Evolutionary conservation across 2,329 filamentous ascomycete genomes (phyloP), one percentile per base, ranked within the genome.

Genomic region (Mycocentrospora acerina): DNA sequence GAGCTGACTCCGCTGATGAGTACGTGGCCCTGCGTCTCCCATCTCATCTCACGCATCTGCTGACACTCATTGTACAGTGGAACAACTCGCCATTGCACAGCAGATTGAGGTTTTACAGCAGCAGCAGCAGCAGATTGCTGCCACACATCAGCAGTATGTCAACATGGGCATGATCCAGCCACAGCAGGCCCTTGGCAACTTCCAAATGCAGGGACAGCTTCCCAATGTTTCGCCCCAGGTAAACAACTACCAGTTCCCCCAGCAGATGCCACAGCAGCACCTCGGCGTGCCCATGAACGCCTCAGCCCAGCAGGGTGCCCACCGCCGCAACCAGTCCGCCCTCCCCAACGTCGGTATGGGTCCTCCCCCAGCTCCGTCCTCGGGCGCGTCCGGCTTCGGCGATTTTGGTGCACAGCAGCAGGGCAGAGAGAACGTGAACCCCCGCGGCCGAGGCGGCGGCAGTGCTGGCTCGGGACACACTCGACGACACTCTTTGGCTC

Each of bases 281-380:
- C 71, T 84, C 63, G 86, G 83, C 51, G 78, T 88, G 24, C 78
- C 81, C 39, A 82, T 91, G 81, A 86, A 83, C 57, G 76, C 86
- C 48, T 85, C 88, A 29, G 83, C 80, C 47, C 89, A 93, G 67
- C 84, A 87, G 50, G 76, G 84, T 56, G 84, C 89, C 69, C 93
- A 98, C 79, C 90, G 93, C 70, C 90, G 93, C 75, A 97, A 97
- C 77, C 91, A 96, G 73, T 97, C 93, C 66, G 91, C 91, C 64
- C 79, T 97, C 54, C 90, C 93, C 34, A 93, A 89, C 60, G 89
- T 96, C 79, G 82, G 85, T 46, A 87, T 95, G 82, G 89, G 88
- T 16, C 86, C 90, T 43, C 90, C 90, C 13, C 91, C 93, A 40
- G 93, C 93, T 46, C 95, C 93, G 13, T 94, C 93, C 16, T 90